Base-by-base conservation (phyloP, 805 yeast genomes). In the Maudiozyma pseudohumilis region DNA sequence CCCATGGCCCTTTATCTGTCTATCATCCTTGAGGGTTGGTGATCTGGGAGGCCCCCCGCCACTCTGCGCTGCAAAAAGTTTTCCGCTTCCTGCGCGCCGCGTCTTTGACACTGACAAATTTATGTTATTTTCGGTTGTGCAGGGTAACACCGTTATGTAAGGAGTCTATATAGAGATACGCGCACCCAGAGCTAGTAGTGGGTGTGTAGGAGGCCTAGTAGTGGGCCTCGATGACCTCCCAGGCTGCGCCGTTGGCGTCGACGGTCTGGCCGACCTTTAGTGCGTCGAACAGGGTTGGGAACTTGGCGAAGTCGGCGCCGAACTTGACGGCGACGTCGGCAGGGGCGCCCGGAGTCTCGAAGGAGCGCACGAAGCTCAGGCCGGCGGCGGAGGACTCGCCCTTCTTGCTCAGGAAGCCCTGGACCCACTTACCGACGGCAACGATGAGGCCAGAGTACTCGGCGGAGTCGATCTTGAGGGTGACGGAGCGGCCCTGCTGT, bases 371-470 rank as follows among this genome's bases (percentile, higher is more conserved):
- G 17, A 53, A 50, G 36, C 43, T 56, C n/a, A 56, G 36, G 7
- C 54, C 58, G 8, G 47, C 40, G 9, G 37, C 32, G 12, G 53
- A 40, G 18, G 32, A 25, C 8, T 36, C 49, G 12, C 40, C 34
- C 18, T 53, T 52, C 39, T 56, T 51, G 28, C 50, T 42, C 32
- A 60, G 39, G 25, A 51, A 44, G 12, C 64, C 64, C 42, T 60
- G 64, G n/a, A 48, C 47, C 54, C 56, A 53, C 29, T 47, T 52
- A 31, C 63, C 64, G 22, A 54, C 56, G 21, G 51, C 53, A 28
- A 56, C 41, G 16, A 58, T 40, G 10, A 60, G 28, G 27, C 64
- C 64, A 23, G 42, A 41, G 34, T 40, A 59, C 11, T 50, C 49
- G 5, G 40, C 48, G 23, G 48, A 46, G 16, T 46, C 49, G n/a